phyloP scores from a whole-genome alignment of 495 filamentous ascomycete species.

The Astrothelium subdiscretum region DNA sequence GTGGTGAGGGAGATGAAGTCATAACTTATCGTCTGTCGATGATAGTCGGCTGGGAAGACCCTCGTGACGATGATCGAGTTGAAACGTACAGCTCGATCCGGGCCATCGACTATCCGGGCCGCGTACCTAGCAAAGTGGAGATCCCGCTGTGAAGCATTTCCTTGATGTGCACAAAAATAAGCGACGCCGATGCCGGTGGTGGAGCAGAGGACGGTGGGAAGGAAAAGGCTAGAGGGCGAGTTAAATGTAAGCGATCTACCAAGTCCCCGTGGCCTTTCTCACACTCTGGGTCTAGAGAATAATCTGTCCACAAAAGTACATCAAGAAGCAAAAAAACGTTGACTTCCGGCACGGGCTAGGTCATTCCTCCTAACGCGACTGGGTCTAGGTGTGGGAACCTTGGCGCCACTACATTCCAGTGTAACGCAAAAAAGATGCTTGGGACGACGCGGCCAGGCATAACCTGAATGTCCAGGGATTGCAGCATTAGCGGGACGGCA shows the following conservation, averaged over 20 bases:
- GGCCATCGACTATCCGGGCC: not conserved
- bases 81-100: not conserved
- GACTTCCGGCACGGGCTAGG: too few species aligned
- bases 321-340: too few species aligned
- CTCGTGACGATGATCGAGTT: not conserved
- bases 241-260: too few species aligned
- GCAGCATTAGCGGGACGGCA: not conserved
- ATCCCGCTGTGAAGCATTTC: not conserved
- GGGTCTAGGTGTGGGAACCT: not conserved
- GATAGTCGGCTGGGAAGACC: not conserved
- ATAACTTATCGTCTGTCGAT: too few species aligned
- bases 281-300: too few species aligned
- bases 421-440: conserved; percentile 1
- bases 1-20: not conserved
- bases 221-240: not conserved
- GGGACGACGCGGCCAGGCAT: not conserved
- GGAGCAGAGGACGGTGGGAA: not conserved
- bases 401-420: not conserved
- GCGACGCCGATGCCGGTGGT: not conserved
- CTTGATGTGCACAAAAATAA: not conserved
- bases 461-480: not conserved
- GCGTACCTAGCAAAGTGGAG: conserved; percentile 3
- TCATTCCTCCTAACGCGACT: too few species aligned
- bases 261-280: too few species aligned
- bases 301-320: too few species aligned